phyloP scores from a whole-genome alignment of 192 early-diverging fungal species.

The Rhizoclosmatium sp. region DNA sequence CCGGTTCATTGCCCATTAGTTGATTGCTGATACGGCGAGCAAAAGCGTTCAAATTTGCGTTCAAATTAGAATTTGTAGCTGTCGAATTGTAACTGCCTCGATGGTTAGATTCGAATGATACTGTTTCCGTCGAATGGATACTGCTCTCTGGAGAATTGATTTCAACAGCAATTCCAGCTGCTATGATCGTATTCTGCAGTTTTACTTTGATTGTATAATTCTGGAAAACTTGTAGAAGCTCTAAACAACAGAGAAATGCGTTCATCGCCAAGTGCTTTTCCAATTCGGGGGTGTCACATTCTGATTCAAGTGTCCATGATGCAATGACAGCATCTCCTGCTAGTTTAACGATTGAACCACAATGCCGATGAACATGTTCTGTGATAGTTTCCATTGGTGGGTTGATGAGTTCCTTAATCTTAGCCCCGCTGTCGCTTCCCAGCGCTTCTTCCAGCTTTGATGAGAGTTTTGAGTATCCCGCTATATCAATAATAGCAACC shows the following conservation, averaged over 20 bases:
- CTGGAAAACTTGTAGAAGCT: constrained; percentile 12
- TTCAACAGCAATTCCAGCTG: not conserved
- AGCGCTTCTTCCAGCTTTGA: constrained; percentile 5
- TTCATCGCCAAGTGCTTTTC: not conserved
- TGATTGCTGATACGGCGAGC: not conserved
- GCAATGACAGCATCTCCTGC: constrained; percentile 41
- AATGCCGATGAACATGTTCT: constrained; percentile 10
- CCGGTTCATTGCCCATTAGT: not conserved
- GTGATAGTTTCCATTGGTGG: constrained; percentile 38
- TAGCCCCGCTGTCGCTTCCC: constrained; percentile 29
- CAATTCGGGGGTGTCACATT: not conserved
- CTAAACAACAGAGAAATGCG: constrained; percentile 13
- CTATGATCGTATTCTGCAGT: not conserved
- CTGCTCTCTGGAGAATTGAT: too few relatives aligned
- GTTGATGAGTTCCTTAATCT: constrained; percentile 38
- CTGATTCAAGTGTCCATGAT: constrained; percentile 3
- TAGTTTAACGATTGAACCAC: constrained; percentile 39
- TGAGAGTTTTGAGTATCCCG: constrained; percentile 38
- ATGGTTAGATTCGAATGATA: too few relatives aligned
- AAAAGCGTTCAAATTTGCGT: not conserved
- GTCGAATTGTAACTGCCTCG: too few relatives aligned
- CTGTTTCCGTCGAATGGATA: too few relatives aligned
- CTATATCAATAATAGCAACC: not conserved
- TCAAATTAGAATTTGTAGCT: not conserved
- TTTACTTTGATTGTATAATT: constrained; percentile 5